Percentiles rank a stretch among this genome's conserved stretches.
These are phyloP conservation scores for Mortierella claussenii DNA, from an alignment of 192 early-diverging fungal genomes.

Conservation along the genomic window DNA sequence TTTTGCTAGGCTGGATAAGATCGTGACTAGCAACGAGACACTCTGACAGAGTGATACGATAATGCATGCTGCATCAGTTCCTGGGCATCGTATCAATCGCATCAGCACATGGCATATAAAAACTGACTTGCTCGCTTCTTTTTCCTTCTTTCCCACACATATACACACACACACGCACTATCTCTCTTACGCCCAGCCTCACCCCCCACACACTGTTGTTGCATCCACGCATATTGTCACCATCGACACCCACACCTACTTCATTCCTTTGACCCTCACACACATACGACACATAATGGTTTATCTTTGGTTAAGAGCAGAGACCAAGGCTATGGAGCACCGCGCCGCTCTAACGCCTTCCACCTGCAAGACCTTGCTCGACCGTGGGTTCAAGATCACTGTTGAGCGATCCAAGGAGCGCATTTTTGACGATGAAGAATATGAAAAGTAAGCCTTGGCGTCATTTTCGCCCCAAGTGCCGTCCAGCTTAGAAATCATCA, in stretches of 20 bases:
- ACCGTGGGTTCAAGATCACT: constrained; percentile 86
- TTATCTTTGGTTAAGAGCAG: constrained; percentile 95
- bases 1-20: too few relatives aligned
- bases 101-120: background rate
- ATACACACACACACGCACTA: too few relatives aligned
- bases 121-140: background rate
- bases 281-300: constrained; percentile 47
- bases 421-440: constrained; percentile 93
- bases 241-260: background rate
- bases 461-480: background rate
- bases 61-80: background rate
- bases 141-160: background rate
- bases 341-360: constrained; percentile 92
- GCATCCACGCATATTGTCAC: background rate
- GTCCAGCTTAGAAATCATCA: background rate
- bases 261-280: constrained; percentile 4
- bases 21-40: too few relatives aligned
- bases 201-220: too few relatives aligned
- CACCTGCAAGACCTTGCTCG: constrained; percentile 82
- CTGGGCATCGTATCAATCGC: background rate
- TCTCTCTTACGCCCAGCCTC: too few relatives aligned
- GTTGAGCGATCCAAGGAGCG: constrained; percentile 85
- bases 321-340: constrained; percentile 98
- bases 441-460: constrained; percentile 65
- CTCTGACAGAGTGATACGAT: background rate